Base-by-base conservation (phyloP, 108 stramenopile genomes). In the Nitzschia sp. region DNA sequence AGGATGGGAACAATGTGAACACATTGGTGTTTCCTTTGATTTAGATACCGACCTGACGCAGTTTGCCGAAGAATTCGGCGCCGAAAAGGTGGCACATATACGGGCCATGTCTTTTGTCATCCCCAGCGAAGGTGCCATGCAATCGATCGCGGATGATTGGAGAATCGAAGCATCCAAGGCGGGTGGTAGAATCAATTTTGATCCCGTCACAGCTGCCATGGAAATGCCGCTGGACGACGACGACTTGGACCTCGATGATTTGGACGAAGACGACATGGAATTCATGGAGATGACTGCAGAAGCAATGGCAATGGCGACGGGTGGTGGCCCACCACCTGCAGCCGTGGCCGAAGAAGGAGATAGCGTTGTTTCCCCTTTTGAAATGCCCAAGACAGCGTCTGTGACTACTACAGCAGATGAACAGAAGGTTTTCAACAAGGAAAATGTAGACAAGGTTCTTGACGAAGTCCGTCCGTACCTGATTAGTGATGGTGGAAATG, bases 391-490 rank as follows among this genome's bases (percentile, higher is more conserved):
- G 32, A 26, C 60, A 11, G 38, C 53, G 3, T 45, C 53, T 26
- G 31, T 65, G 9, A 46, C 63, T 17, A 58, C 45, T 30, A 63
- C 69, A 3, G 67, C 58, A 16, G 80, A 76, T 35, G 61, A 58
- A 29, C 52, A 53, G 38, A 69, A 96, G 32, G 75, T 75, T 58
- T 91, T 98, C 28, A 94, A 74, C 13, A 64, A 68, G 9, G 92
- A 96, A 68, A 91, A 82, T 62, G 97, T 98, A 31, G 96, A 98
- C 77, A 87, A 82, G 66, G 93, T 96, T 1, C 66, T 98, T 29
- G 95, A 98, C 19, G 94, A 97, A 73, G 92, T 98, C 9, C 91
- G 98, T 55, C 98, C 98, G 2, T 96, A 95, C 76, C 76, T 98
- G 38, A 93, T 98, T 55, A 76, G 94, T 30, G 98, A 98, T 69